Conservation (phyloP, 2,329 filamentous ascomycete species). For the Calycina herbarum region DNA sequence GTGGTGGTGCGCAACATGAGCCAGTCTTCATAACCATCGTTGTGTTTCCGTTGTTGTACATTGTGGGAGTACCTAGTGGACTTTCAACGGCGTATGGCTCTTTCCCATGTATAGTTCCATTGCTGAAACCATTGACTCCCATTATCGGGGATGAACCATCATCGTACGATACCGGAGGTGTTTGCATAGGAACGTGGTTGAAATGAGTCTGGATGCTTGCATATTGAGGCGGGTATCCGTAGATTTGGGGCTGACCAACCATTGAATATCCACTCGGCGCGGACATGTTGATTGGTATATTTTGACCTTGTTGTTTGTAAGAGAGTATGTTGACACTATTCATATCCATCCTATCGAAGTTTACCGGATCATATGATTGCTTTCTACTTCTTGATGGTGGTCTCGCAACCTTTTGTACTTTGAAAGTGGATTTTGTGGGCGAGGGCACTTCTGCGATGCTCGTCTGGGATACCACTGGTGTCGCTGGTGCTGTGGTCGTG, state of each 20-base stretch:
- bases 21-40: constrained; percentile 20
- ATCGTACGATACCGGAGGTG: constrained; percentile 21
- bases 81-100: constrained; percentile 29
- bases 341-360: constrained; percentile 54
- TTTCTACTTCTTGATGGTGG: constrained; percentile 39
- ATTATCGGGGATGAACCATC: constrained; percentile 15
- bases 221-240: constrained; percentile 31
- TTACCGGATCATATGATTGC: constrained; percentile 50
- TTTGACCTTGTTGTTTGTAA: constrained; percentile 32
- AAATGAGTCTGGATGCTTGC: constrained; percentile 28
- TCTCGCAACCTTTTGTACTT: constrained; percentile 32
- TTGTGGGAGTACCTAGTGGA: constrained; percentile 26
- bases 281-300: constrained; percentile 24
- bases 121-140: constrained; percentile 26
- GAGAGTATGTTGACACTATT: constrained; percentile 51
- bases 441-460: constrained; percentile 44
- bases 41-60: constrained; percentile 19
- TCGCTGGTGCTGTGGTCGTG: constrained; percentile 19
- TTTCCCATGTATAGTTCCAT: constrained; percentile 19
- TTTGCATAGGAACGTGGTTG: constrained; percentile 26
- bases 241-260: constrained; percentile 23
- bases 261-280: constrained; percentile 29
- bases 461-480: constrained; percentile 8
- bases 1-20: constrained; percentile 21
- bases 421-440: constrained; percentile 33